Conservation (phyloP, 352 stramenopile genomes). For the Hyaloperonospora arabidopsidis region DNA sequence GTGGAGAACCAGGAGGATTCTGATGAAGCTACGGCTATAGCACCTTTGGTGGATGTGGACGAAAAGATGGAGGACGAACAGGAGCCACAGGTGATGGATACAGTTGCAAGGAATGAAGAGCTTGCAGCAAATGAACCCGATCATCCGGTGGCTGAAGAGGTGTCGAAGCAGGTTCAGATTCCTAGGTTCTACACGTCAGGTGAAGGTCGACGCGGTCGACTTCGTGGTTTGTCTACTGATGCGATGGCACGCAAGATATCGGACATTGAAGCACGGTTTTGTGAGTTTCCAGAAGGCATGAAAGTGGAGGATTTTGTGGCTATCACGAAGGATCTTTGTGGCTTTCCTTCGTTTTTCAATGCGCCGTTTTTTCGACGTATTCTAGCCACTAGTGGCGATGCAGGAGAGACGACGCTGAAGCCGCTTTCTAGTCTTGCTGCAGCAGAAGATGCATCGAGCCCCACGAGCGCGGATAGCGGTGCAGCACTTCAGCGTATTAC, state of each 20-base stretch:
- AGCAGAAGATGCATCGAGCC: conserved; percentile 12
- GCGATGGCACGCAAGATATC: conserved; percentile 49
- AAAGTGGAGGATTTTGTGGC: conserved; percentile 86
- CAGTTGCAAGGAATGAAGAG: conserved; percentile 7
- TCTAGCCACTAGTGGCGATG: conserved; percentile 19
- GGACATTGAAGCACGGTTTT: conserved; percentile 75
- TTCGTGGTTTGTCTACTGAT: conserved; percentile 57
- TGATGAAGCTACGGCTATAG: not conserved
- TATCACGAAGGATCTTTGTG: conserved; percentile 96
- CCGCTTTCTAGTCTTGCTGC: conserved; percentile 11
- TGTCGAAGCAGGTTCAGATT: conserved; percentile 32
- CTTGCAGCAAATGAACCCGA: conserved; percentile 12
- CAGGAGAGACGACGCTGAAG: conserved; percentile 22
- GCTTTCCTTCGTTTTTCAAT: conserved; percentile 98
- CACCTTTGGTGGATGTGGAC: conserved; percentile 11
- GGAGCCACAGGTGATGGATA: conserved; percentile 9
- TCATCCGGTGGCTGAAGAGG: conserved; percentile 29
- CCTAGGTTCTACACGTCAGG: conserved; percentile 67
- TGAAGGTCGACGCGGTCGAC: conserved; percentile 46
- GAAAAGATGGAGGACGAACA: conserved; percentile 26
- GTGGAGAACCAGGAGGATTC: conserved; percentile 14
- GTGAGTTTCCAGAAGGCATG: conserved; percentile 74
- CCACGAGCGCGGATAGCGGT: conserved; percentile 22
- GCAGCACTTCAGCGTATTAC: conserved; percentile 46
- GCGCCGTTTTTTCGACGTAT: conserved; percentile 93